phyloP scores from a whole-genome alignment of 495 filamentous ascomycete species.

The Wilcoxina mikolae region DNA sequence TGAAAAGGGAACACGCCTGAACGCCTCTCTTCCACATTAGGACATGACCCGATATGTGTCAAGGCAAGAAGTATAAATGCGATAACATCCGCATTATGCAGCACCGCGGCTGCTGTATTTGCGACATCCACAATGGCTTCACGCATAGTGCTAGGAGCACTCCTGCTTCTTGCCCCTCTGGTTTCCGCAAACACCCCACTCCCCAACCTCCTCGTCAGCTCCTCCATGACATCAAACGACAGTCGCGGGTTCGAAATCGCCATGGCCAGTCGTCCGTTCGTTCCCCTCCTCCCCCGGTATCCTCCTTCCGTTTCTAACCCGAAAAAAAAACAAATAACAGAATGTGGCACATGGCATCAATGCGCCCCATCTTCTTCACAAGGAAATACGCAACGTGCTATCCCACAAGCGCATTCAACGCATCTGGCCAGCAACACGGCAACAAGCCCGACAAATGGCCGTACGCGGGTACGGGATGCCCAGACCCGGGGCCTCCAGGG shows the following conservation, averaged over 20 bases:
- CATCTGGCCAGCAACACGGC: conserved; percentile 20
- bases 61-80: too few species aligned
- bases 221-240: conserved; percentile 9
- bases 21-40: too few species aligned
- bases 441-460: conserved; percentile 16
- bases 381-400: conserved; percentile 15
- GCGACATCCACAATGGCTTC: too few species aligned
- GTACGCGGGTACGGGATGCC: conserved; percentile 13
- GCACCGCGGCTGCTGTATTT: too few species aligned
- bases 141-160: too few species aligned
- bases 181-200: conserved; percentile 17
- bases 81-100: too few species aligned
- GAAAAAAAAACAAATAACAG: too few species aligned
- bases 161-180: neutral
- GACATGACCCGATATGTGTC: too few species aligned
- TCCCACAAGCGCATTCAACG: conserved; percentile 12
- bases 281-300: neutral
- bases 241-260: conserved; percentile 19
- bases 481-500: conserved; percentile 13
- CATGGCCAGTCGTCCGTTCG: conserved; percentile 21
- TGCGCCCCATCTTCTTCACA: conserved; percentile 1
- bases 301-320: neutral
- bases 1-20: too few species aligned
- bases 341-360: conserved; percentile 20
- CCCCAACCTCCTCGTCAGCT: conserved; percentile 13